phyloP scores from a whole-genome alignment of 306 rosid genomes.

The Hippophae tibetana region DNA sequence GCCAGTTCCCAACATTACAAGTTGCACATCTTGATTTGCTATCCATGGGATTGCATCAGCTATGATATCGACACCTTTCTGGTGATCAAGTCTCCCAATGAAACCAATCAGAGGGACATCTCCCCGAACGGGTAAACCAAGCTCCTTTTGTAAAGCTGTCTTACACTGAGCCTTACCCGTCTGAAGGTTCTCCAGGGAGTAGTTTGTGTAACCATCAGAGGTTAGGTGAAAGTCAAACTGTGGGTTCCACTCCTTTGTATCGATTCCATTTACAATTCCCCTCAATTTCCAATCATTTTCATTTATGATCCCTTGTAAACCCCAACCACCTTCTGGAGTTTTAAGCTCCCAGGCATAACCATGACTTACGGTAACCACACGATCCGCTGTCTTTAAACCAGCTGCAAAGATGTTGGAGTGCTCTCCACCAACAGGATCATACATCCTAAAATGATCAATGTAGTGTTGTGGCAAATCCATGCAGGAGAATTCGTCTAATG shows the following conservation, averaged over 20 bases:
- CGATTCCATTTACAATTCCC: constrained; percentile 93
- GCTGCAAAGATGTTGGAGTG: constrained; percentile 95
- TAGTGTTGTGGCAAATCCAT: constrained; percentile 64
- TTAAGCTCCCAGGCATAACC: constrained; percentile 91
- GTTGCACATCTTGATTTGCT: constrained; percentile 70
- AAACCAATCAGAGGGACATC: constrained; percentile 67
- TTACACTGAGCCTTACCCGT: constrained; percentile 78
- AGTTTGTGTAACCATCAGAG: constrained; percentile 83
- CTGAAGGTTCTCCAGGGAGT: constrained; percentile 55
- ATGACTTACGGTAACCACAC: constrained; percentile 87
- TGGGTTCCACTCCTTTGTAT: constrained; percentile 79
- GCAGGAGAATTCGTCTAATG: constrained; percentile 46
- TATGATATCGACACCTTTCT: constrained; percentile 87
- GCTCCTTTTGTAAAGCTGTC: constrained; percentile 81
- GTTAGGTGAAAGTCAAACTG: constrained; percentile 49
- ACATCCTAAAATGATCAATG: constrained; percentile 52
- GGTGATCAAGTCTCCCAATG: constrained; percentile 83
- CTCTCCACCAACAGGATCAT: constrained; percentile 90
- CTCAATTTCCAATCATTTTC: constrained; percentile 81
- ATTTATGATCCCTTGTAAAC: constrained; percentile 65
- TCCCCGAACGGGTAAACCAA: constrained; percentile 64
- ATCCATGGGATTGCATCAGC: constrained; percentile 90
- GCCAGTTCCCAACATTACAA: constrained; percentile 84
- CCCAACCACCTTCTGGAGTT: constrained; percentile 94
- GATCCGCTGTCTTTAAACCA: constrained; percentile 79